A percentile compares a stretch with the other conserved stretches of the same genome.
These are phyloP conservation scores for Pholiota conissans DNA, from an alignment of 768 basidiomycete species.

Conservation along the genomic window DNA sequence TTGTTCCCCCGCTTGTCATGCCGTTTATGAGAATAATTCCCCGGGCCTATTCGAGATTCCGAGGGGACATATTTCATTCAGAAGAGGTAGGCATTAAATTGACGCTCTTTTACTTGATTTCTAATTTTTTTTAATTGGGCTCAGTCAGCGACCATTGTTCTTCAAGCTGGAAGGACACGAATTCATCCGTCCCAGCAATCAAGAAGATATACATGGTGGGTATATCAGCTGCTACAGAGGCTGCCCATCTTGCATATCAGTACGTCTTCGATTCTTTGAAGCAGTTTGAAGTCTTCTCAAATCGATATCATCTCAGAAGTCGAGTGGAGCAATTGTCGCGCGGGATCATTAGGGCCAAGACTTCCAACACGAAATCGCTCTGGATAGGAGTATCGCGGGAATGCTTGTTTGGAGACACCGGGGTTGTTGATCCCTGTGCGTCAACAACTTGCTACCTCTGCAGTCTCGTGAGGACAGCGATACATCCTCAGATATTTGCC, in stretches of 20 bases:
- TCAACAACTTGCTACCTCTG: background rate
- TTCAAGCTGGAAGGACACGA: conserved; percentile 6
- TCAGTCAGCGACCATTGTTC: conserved; percentile 12
- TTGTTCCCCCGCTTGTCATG: conserved; percentile 19
- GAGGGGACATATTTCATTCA: conserved; percentile 24
- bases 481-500: background rate
- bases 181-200: conserved; percentile 6
- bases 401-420: conserved; percentile 1
- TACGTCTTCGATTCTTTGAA: background rate
- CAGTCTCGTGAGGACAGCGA: background rate
- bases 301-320: background rate
- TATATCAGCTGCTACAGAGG: background rate
- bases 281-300: background rate
- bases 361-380: background rate
- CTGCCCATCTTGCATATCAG: background rate
- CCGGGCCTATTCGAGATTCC: conserved; percentile 27
- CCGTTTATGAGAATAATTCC: conserved; percentile 5
- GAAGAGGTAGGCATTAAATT: conserved; percentile 10
- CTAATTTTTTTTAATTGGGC: too few species aligned
- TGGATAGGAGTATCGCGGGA: background rate
- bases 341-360: background rate
- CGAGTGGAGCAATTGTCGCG: background rate
- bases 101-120: background rate
- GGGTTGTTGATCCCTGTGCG: background rate
- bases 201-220: conserved; percentile 13